Evolutionary conservation across 208 protist genomes (phyloP).

Genomic region (Phytomonas sp.): DNA sequence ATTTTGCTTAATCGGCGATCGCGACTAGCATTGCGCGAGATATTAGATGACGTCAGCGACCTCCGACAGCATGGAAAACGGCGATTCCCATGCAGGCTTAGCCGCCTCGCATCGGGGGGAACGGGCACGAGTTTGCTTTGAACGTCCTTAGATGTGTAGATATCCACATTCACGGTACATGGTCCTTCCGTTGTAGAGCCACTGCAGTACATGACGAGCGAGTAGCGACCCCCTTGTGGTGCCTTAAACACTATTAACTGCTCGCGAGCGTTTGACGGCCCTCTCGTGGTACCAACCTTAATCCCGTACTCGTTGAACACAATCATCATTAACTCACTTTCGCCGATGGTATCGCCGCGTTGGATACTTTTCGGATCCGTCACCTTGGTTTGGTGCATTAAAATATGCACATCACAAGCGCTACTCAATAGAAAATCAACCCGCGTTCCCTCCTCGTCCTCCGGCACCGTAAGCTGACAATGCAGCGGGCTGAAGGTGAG

Average conservation of each 20-base stretch:
- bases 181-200: conserved; percentile 13
- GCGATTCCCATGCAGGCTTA: conserved; percentile 28
- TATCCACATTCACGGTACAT: conserved; percentile 39
- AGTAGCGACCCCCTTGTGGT: conserved; percentile 58
- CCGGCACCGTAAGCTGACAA: conserved; percentile 21
- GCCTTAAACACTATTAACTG: conserved; percentile 66
- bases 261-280: conserved; percentile 55
- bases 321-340: conserved; percentile 42
- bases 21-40: conserved; percentile 31
- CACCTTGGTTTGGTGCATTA: conserved; percentile 59
- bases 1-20: conserved; percentile 15
- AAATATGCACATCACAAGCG: conserved; percentile 69
- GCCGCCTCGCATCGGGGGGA: conserved; percentile 45
- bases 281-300: conserved; percentile 43
- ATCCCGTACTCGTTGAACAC: conserved; percentile 75
- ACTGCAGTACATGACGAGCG: conserved; percentile 36
- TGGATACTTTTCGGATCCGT: conserved; percentile 22
- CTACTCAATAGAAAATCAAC: conserved; percentile 65
- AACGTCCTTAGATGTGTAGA: conserved; percentile 46
- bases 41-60: conserved; percentile 37
- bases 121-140: conserved; percentile 44
- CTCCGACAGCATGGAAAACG: conserved; percentile 51
- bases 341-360: conserved; percentile 46
- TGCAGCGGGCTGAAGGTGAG: conserved; percentile 44
- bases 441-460: conserved; percentile 22